phyloP scores from a whole-genome alignment of 148 eudicot genomes.

The Amaranthus hypochondriacus region DNA sequence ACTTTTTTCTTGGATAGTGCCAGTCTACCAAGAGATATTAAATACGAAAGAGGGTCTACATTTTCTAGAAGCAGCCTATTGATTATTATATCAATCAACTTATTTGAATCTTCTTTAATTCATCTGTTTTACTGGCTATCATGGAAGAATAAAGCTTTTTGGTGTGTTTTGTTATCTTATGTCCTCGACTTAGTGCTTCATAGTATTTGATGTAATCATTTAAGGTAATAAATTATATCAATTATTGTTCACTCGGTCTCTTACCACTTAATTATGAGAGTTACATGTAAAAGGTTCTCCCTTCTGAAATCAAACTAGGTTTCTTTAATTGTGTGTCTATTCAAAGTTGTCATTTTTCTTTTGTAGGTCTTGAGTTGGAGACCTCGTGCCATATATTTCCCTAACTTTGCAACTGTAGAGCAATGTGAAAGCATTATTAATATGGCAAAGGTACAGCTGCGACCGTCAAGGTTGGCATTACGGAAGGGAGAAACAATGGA shows the following conservation, averaged over 20 bases:
- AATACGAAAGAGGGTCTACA: neutral
- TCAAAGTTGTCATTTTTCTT: conserved; percentile 13
- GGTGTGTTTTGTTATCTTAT: neutral
- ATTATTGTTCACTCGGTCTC: neutral
- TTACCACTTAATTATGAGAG: neutral
- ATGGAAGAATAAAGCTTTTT: neutral
- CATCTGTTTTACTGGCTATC: neutral
- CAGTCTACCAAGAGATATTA: neutral
- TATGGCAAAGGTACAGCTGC: conserved; percentile 53
- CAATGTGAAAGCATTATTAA: conserved; percentile 62
- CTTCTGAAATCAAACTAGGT: neutral
- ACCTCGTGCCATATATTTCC: conserved; percentile 69
- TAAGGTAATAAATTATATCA: no score
- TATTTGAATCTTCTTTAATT: neutral
- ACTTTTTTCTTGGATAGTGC: neutral
- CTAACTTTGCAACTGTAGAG: conserved; percentile 71
- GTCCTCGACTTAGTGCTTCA: neutral
- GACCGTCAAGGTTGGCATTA: conserved; percentile 73
- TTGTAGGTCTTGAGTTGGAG: conserved; percentile 78
- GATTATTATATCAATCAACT: no score
- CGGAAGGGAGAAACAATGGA: conserved; percentile 80
- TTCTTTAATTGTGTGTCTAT: neutral
- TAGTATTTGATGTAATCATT: neutral
- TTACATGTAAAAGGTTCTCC: neutral
- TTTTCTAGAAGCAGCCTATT: neutral